Percentiles rank a stretch among this genome's conserved stretches.
Evolutionary conservation across 306 rosid genomes (phyloP).

Genomic region (Gastrolobium villosum): DNA sequence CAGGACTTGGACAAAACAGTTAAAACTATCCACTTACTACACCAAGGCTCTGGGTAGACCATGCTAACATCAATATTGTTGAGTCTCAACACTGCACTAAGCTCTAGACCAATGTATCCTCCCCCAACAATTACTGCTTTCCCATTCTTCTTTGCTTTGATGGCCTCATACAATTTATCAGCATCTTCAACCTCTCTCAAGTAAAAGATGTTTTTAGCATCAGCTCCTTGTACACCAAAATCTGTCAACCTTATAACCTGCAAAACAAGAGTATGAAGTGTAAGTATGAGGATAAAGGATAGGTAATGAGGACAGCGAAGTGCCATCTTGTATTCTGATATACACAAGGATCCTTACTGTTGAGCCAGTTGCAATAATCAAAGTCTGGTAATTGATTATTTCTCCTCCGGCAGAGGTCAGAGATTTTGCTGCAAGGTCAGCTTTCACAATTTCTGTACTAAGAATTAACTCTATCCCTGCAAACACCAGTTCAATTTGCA

Average conservation of each 20-base stretch:
- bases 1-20: neutral
- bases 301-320: constrained; percentile 30
- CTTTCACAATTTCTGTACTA: constrained; percentile 86
- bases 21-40: constrained; percentile 79
- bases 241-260: constrained; percentile 89
- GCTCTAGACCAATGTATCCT: constrained; percentile 96
- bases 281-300: constrained; percentile 25
- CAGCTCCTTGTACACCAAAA: constrained; percentile 97
- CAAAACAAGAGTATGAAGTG: constrained; percentile 26
- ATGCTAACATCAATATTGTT: constrained; percentile 82
- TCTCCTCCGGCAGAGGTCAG: constrained; percentile 77
- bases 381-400: constrained; percentile 70
- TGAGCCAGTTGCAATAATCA: constrained; percentile 94
- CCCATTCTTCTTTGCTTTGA: constrained; percentile 81
- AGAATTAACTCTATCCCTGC: constrained; percentile 91
- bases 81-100: constrained; percentile 83
- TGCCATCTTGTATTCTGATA: constrained; percentile 21
- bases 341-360: constrained; percentile 62
- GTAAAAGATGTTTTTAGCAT: constrained; percentile 93
- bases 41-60: constrained; percentile 99
- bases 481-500: constrained; percentile 47
- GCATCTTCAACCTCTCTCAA: constrained; percentile 97
- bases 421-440: constrained; percentile 76
- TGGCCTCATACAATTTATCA: constrained; percentile 74
- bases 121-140: constrained; percentile 98